These are phyloP conservation scores for Lathyrus sativus DNA, from an alignment of 306 rosid genomes.

Conservation along the genomic window DNA sequence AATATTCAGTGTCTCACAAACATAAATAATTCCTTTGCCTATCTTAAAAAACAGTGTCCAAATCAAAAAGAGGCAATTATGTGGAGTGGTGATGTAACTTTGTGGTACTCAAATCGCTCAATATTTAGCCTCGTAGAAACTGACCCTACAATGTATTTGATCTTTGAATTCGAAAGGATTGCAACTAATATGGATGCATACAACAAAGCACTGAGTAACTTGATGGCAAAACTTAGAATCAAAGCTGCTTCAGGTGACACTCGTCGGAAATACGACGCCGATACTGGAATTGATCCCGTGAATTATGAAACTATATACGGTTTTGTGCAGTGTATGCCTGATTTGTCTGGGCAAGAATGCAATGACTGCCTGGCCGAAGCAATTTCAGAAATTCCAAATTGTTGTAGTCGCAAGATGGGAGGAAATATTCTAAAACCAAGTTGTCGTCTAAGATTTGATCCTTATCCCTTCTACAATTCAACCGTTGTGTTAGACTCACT, in stretches of 20 bases:
- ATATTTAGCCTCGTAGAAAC: neutral
- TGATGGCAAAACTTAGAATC: neutral
- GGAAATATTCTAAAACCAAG: conserved; percentile 12
- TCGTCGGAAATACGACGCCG: neutral
- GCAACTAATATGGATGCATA: neutral
- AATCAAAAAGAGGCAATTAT: conserved; percentile 50
- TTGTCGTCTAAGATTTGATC: conserved; percentile 31
- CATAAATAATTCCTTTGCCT: conserved; percentile 18
- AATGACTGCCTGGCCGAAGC: neutral
- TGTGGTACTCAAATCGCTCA: conserved; percentile 35
- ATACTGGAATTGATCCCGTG: neutral
- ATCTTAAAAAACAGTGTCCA: conserved; percentile 35
- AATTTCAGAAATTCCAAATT: neutral
- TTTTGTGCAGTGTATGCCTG: conserved; percentile 44
- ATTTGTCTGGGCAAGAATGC: conserved; percentile 35
- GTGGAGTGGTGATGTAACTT: conserved; percentile 21
- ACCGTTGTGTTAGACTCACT: neutral
- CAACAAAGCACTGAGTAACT: neutral
- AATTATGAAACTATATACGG: neutral
- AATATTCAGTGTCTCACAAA: conserved; percentile 36
- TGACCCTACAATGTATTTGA: accelerated
- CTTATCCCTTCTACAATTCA: neutral
- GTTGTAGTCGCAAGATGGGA: neutral
- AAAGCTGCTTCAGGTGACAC: neutral
- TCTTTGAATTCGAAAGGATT: neutral